These are phyloP conservation scores for Blastobotrys ciferrii DNA, from an alignment of 1,139 yeast genomes.

Conservation along the genomic window DNA sequence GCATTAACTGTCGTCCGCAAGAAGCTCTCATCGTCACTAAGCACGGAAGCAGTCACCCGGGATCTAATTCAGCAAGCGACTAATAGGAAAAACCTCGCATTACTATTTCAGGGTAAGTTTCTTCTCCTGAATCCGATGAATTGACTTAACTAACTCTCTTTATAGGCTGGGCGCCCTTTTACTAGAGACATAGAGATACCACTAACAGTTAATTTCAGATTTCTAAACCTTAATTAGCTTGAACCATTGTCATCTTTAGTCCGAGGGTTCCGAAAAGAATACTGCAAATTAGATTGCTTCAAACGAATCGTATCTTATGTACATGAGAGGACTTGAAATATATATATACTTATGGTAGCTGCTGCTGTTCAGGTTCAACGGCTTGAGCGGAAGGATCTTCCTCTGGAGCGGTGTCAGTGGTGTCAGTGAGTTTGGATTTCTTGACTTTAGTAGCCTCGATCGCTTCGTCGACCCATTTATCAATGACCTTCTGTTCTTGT, in stretches of 20 bases:
- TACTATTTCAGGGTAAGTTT: conserved; percentile 59
- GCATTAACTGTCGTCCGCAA: conserved; percentile 73
- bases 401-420: background rate
- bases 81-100: conserved; percentile 62
- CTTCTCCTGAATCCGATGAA: conserved; percentile 10
- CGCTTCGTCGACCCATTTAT: conserved; percentile 73
- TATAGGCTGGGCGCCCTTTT: conserved; percentile 8
- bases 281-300: too few relatives aligned
- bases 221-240: too few relatives aligned
- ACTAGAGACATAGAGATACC: background rate
- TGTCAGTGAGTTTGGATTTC: conserved; percentile 10
- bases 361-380: background rate
- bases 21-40: conserved; percentile 70
- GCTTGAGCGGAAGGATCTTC: background rate
- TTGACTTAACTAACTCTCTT: background rate
- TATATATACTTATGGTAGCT: background rate
- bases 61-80: conserved; percentile 79
- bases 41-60: conserved; percentile 80
- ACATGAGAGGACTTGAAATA: background rate
- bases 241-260: background rate
- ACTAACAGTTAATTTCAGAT: too few relatives aligned
- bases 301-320: background rate
- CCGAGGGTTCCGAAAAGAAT: too few relatives aligned
- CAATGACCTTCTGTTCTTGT: conserved; percentile 68
- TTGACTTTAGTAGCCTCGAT: conserved; percentile 31